Conservation (phyloP, 371 early-diverging fungal species). For the Rhizopus stolonifer region DNA sequence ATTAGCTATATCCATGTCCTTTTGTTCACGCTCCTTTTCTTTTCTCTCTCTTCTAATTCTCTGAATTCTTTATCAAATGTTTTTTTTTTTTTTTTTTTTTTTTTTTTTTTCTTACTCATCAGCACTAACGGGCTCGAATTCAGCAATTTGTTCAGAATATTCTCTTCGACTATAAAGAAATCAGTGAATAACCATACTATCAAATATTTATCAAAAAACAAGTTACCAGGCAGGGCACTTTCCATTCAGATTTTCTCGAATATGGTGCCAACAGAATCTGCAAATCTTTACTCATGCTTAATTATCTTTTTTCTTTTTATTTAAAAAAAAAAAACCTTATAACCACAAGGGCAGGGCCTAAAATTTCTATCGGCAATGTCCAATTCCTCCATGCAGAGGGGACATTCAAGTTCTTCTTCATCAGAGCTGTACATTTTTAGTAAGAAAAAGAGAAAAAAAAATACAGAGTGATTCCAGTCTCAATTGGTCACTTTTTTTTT, state of each 20-base stretch:
- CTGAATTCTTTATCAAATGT: conserved; percentile 39
- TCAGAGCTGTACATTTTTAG: conserved; percentile 43
- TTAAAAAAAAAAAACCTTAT: conserved; percentile 68
- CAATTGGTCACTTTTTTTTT: too few species aligned
- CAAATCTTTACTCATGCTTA: conserved; percentile 16
- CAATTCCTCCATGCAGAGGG: conserved; percentile 97
- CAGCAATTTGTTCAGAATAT: conserved; percentile 84
- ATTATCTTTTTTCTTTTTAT: not conserved
- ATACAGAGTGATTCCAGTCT: too few species aligned
- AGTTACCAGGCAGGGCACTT: conserved; percentile 82
- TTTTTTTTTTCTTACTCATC: conserved; percentile 54
- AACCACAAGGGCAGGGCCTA: conserved; percentile 95
- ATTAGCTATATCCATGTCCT: conserved; percentile 85
- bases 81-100: not conserved
- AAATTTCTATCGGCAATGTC: conserved; percentile 93
- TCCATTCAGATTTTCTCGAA: conserved; percentile 75
- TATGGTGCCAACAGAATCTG: conserved; percentile 27
- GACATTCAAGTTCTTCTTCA: conserved; percentile 90
- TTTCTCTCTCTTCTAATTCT: conserved; percentile 76
- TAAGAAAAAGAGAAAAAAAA: not conserved
- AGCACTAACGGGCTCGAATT: conserved; percentile 85
- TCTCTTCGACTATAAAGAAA: conserved; percentile 58
- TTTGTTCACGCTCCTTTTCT: conserved; percentile 85
- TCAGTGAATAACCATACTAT: too few species aligned
- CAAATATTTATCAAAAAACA: too few species aligned